Evolutionary conservation across 768 basidiomycete species (phyloP), one percentile per base, ranked within the genome.

Genomic region (Russula sp.): DNA sequence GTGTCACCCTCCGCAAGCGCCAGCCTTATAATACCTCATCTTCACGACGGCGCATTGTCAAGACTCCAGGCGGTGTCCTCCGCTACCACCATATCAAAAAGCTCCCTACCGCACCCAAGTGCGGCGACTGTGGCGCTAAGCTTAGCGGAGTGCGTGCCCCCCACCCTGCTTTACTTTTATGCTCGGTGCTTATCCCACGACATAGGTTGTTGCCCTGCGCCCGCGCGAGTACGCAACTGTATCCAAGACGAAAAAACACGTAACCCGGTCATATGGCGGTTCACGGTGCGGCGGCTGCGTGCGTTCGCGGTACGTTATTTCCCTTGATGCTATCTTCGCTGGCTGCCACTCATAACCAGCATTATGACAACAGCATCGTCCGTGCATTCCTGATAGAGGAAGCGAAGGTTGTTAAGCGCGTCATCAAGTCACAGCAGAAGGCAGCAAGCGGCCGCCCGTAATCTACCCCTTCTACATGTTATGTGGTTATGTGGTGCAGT

Each of bases 401-500:
- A 82, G 97, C 97, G 50, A 98, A 98, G 83, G 98, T 99, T 71
- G 97, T 99, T 74, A 99, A 99, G 88, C 89, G 85, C 79, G 96
- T 98, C 70, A 94, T 98, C 83, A 97, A 97, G 82, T 88, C 89
- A 73, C 92, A 91, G 77, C 78, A 84, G 75, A 82, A 76, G 27
- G 35, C 31, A 1, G 40, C 32, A 69, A 60, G 64, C 32, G 71
- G 68, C 44, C 71, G 72, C 69, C 64, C 63, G 49, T 66, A 47
- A 56, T 54, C 48, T 59, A n/a, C 40, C 13, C 42, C 6, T 42
- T 50, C 22, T 47, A 40, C 55, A n/a, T 39, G 8, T 56, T 55
- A 37, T 61, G 55, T 45, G 49, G 4, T 47, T 50, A 45, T 56
- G 34, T 47, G 16, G 58, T 18, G 63, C 45, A 20, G 44, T 39